Evolutionary conservation across 83 land plant species (phyloP), one percentile per base, ranked within the genome.

Genomic region (Picea engelmannii): DNA sequence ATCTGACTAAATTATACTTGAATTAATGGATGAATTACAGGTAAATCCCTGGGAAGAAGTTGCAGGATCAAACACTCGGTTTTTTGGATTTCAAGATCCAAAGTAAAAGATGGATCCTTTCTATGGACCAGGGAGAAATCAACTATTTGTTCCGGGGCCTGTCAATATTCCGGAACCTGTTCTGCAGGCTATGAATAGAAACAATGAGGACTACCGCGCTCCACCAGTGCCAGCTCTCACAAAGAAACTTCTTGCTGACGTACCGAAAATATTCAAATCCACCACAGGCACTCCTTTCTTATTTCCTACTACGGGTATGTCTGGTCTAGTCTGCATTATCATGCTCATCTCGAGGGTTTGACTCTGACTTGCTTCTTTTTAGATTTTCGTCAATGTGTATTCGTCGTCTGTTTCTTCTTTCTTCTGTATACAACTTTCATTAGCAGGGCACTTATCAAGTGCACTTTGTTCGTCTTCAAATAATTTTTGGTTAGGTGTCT

Each of bases 191-290:
- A 93, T 96, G 95, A 95, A 92, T 90, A 81, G 99, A 62, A 93
- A 90, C 90, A 96, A 96, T 68, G 99, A 96, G 85, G 99, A 93
- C 63, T 96, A 96, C 81, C 99, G 98, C 81, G 90, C 97, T 64
- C 98, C 98, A 15, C 91, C 98, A 20, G 79, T 96, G 8, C 97
- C 98, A 11, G 93, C 91, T 31, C 71, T 96, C 71, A 95, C 98
- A 24, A 96, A 96, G 68, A 83, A 84, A 15, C 94, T 96, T 52
- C 90, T 96, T 65, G 96, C 95, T 76, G 99, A 94, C 81, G 94
- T 96, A 31, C 95, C 95, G 89, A 88, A 88, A 81, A 86, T 95
- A 75, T 95, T 96, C 93, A 93, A 92, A 78, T 95, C 94, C 38
- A 93, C 93, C 16, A 70, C 88, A 24, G 97, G 96, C 65, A 94